Evolutionary conservation across 441 rosid species (phyloP).

Genomic region (Kokia cookei): DNA sequence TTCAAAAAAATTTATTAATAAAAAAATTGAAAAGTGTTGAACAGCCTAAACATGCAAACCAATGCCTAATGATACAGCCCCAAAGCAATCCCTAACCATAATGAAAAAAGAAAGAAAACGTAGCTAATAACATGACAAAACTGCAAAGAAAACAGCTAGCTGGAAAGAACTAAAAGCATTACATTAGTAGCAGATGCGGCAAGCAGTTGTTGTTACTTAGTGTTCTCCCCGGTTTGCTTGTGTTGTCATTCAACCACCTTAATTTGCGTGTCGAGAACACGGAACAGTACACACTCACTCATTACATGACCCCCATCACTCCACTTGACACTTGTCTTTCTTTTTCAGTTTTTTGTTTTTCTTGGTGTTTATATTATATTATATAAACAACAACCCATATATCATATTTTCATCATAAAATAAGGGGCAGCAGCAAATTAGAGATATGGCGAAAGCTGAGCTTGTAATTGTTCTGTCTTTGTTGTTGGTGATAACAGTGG

Average conservation of each 20-base stretch:
- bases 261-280: conserved; percentile 24
- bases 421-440: background rate
- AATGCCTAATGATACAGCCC: no score
- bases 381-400: background rate
- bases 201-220: conserved; percentile 10
- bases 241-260: conserved; percentile 3
- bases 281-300: background rate
- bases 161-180: no score
- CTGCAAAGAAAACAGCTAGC: no score
- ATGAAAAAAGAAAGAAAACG: background rate
- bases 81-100: background rate
- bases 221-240: background rate
- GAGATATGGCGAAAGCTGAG: conserved; percentile 11
- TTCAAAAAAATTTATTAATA: no score
- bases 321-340: background rate
- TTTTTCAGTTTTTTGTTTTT: background rate
- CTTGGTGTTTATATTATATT: background rate
- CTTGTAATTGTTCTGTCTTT: background rate
- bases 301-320: background rate
- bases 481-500: background rate
- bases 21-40: no score
- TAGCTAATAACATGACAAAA: no score
- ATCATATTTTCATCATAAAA: background rate
- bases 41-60: no score
- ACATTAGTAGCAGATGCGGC: conserved; percentile 24